Base-by-base conservation (phyloP, 768 basidiomycete species). In the Tylopilus intermedius region DNA sequence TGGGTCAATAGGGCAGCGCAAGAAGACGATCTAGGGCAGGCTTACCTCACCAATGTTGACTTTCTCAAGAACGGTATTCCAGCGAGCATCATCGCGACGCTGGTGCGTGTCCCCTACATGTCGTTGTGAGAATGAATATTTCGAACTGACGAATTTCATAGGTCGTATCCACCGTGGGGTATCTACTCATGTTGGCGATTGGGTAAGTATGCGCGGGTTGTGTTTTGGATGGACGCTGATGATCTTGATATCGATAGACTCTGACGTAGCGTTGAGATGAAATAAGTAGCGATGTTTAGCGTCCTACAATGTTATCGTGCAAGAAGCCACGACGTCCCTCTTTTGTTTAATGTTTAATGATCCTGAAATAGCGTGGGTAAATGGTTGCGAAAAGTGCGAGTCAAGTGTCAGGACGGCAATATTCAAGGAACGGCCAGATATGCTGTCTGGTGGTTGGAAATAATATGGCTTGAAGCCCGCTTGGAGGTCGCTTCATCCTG, bases 1-100 rank as follows among this genome's bases (percentile, higher is more conserved):
- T 24, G 42, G 8, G n/a, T 43, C 35, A 40, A 35, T 62, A 91
- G 89, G 45, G 90, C 91, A 5, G 90, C 91, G 7, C 90, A 95
- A 67, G 94, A 96, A 64, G 88, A 97, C 67, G 94, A 96, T 64
- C 79, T 98, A 48, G 95, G 96, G 2, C 83, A 92, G 60, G 71
- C 88, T 35, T 99, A 96, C 74, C 76, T 94, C 42, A 72, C 84
- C 46, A 85, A 90, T 66, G 68, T 86, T 8, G 94, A 97, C 69
- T 96, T 97, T 73, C 71, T 96, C 59, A 91, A 90, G 75, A 94
- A 92, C 59, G 93, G 94, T 42, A 83, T 98, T 15, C 94, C 93
- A 0, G 91, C 94, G n/a, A 94, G 91, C 58, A 76, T 96, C 51
- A 82, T 98, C 41, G 90, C 95, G 13, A 84, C 88, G 0, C 63